Evolutionary conservation across 2,329 filamentous ascomycete species (phyloP).

Genomic region (Pseudogymnoascus sp.): DNA sequence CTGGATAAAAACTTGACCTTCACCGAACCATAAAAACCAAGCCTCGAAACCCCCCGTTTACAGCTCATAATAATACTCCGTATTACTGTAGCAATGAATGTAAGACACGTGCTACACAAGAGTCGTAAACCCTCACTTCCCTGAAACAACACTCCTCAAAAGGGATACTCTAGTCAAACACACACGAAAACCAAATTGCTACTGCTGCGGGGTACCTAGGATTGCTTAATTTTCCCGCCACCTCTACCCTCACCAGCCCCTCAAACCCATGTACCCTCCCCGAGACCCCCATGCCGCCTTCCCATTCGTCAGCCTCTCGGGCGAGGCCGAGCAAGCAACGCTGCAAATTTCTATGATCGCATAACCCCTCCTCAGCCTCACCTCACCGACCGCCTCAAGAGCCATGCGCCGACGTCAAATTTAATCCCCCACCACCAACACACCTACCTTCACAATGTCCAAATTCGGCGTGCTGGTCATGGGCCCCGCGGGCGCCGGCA

Average conservation of each 20-base stretch:
- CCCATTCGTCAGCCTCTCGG: background rate
- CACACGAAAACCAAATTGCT: background rate
- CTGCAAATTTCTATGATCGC: slow-evolving; percentile 4
- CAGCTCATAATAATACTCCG: background rate
- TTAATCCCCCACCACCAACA: background rate
- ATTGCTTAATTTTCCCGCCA: background rate
- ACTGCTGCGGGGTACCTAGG: background rate
- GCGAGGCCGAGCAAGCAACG: background rate
- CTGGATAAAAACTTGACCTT: background rate
- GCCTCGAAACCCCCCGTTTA: background rate
- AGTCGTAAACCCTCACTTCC: background rate
- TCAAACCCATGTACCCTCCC: background rate
- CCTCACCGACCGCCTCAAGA: background rate
- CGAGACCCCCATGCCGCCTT: background rate
- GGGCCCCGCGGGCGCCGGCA: slow-evolving; percentile 92
- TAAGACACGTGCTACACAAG: background rate
- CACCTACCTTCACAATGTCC: slow-evolving; percentile 52
- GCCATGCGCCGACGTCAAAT: background rate
- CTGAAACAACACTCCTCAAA: background rate
- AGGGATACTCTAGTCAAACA: too few species aligned
- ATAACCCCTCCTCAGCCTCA: background rate
- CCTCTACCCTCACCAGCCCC: background rate
- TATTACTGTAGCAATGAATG: background rate
- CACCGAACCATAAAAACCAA: background rate
- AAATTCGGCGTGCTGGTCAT: slow-evolving; percentile 94